Evolutionary conservation across 2,329 filamentous ascomycete species (phyloP), one percentile per base, ranked within the genome.

Genomic region (Pseudohalonectria lignicola): DNA sequence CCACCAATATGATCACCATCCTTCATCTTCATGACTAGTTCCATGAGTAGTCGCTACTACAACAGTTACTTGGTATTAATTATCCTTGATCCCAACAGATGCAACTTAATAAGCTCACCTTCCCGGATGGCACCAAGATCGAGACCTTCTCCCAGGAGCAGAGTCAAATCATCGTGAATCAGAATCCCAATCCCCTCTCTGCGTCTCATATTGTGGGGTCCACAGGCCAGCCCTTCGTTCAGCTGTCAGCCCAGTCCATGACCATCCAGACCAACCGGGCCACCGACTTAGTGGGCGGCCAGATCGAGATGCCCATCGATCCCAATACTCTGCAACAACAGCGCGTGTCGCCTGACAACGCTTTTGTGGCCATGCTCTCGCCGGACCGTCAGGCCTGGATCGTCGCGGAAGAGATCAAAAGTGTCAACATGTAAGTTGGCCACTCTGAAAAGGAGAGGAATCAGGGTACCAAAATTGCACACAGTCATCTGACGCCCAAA

Each of bases 141-240:
- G 35, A 37, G 35, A 37, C 35, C 35, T 37, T 37, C 28, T 37
- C 35, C 13, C 35, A 37, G 21, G 23, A 17, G 4, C 35, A 37
- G 29, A 23, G 28, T 17, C 35, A 37, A 19, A 18, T 37, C 29
- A 29, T 37, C 26, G 35, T 19, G 26, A 37, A 37, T 19, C 35
- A 21, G 35, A 37, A 37, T 28, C 35, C 35, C 23, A 37, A 37
- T 28, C 35, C 35, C 1, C 35, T 37, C 8, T 12, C 12, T 9
- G 13, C 17, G 26, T 15, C 9, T 18, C 13, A 37, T 8, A 28
- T 37, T 3, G 35, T 37, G 4, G 35, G 35, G 16, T 30, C 26
- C 16, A 37, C 35, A 8, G 35, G 35, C 15, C 35, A 37, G 28
- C 35, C 35, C 17, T 37, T 37, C 25, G 26, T 37, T 18, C 26